A percentile compares a stretch with the other conserved stretches of the same genome.
phyloP scores from a whole-genome alignment of 1,284 basidiomycete genomes.

The Stygiomarasmius scandens region DNA sequence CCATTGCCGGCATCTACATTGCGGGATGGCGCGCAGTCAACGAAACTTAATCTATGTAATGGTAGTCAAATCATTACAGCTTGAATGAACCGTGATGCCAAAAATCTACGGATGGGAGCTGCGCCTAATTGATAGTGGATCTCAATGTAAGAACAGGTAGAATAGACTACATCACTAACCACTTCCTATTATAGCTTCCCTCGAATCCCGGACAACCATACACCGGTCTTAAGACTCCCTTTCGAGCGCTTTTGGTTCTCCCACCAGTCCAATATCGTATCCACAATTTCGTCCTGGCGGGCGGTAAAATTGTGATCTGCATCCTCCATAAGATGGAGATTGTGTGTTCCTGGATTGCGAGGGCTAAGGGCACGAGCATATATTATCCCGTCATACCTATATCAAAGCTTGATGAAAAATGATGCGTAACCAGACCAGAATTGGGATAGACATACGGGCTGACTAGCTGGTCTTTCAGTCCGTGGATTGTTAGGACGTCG shows the following conservation, averaged over 20 bases:
- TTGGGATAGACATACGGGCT: conserved; percentile 51
- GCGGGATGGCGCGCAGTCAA: too few relatives aligned
- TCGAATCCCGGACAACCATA: conserved; percentile 58
- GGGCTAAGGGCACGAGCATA: conserved; percentile 63
- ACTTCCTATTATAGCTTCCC: conserved; percentile 39
- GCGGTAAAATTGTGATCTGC: conserved; percentile 77
- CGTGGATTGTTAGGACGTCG: conserved; percentile 72
- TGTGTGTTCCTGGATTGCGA: conserved; percentile 66
- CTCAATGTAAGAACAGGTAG: too few relatives aligned
- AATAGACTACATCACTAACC: not conserved
- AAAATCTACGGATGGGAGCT: not conserved
- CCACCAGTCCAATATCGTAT: conserved; percentile 67
- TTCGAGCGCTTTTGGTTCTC: conserved; percentile 33
- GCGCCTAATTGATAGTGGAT: not conserved
- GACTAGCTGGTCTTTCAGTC: conserved; percentile 63
- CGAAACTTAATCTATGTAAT: too few relatives aligned
- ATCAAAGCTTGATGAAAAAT: conserved; percentile 1
- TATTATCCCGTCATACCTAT: conserved; percentile 70
- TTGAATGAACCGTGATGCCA: not conserved
- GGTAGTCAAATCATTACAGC: too few relatives aligned
- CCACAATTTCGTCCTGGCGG: conserved; percentile 63
- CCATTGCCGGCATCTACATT: too few relatives aligned
- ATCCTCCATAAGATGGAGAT: conserved; percentile 63
- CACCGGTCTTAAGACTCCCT: conserved; percentile 51
- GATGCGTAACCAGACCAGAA: not conserved